Evolutionary conservation across 257 asterid species (phyloP), one percentile per base, ranked within the genome.

Genomic region (Voacanga thouarsii): DNA sequence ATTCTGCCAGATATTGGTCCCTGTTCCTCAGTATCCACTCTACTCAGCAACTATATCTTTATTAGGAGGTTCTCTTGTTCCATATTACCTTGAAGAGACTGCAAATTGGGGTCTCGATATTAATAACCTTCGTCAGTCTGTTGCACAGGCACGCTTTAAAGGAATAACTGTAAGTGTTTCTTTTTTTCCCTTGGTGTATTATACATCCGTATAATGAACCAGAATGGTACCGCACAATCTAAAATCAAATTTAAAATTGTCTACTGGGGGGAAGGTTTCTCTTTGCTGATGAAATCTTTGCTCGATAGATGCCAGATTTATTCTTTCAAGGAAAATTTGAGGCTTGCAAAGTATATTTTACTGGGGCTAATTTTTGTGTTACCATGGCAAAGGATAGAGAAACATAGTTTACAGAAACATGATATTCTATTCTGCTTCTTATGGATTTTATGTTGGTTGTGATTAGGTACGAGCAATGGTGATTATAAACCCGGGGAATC

Each of bases 11-110:
- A 86, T 96, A 81, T 84, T 96, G 84, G 99, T 96, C 71, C 99
- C 99, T 28, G 99, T 96, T 82, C 99, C 99, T 57, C 99, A 96
- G 72, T 96, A 96, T 85, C 99, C 99, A 45, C 96, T 96, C 45
- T 95, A 95, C 89, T 95, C 99, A 0, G 99, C 99, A 16, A 86
- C 99, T 67, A 93, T 95, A 78, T 82, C 97, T 63, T 83, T 95
- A 76, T 82, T 95, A 18, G 98, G 98, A 67, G 98, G 99, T 33
- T 87, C 97, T 78, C 93, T 96, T 43, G 92, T 93, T 83, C 99
- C 99, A 7, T 95, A 95, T 84, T 95, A 88, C 83, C 99, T 95
- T 50, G 98, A 95, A 80, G 99, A 95, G 84, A 93, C 98, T 64
- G 97, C 98, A 81, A 95, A 95, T 66, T 93, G 97, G 99, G 98